phyloP scores from a whole-genome alignment of 495 filamentous ascomycete genomes.

The Delitschia confertaspora region DNA sequence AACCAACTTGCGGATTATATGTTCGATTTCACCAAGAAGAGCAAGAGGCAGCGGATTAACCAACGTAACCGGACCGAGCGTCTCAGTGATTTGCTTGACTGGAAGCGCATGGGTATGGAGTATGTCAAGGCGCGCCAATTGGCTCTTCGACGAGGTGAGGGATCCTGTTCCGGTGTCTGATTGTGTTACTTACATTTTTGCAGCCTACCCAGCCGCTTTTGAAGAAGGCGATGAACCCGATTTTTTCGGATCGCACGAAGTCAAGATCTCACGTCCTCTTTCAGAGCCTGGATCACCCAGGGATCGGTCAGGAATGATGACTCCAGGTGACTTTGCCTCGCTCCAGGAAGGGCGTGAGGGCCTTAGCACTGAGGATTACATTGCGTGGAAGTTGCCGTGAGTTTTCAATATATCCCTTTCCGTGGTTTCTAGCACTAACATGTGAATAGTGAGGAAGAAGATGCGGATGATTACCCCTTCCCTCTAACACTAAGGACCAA shows the following conservation, averaged over 20 bases:
- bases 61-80: slow-evolving; percentile 97
- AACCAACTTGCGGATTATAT: slow-evolving; percentile 89
- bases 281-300: slow-evolving; percentile 88
- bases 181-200: slow-evolving; percentile 4
- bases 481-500: slow-evolving; percentile 63
- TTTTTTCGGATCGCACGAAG: slow-evolving; percentile 79
- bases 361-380: slow-evolving; percentile 91
- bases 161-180: not conserved
- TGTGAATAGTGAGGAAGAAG: slow-evolving; percentile 63
- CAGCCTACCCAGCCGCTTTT: slow-evolving; percentile 83
- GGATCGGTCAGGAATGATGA: slow-evolving; percentile 95
- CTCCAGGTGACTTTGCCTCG: slow-evolving; percentile 92
- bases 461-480: slow-evolving; percentile 87
- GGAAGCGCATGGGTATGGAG: slow-evolving; percentile 99
- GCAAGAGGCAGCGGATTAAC: slow-evolving; percentile 91
- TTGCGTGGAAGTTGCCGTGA: slow-evolving; percentile 96
- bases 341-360: slow-evolving; percentile 91
- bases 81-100: slow-evolving; percentile 88
- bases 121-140: slow-evolving; percentile 96
- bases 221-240: slow-evolving; percentile 56
- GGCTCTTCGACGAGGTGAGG: slow-evolving; percentile 67
- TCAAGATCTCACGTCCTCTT: slow-evolving; percentile 88
- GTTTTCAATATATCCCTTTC: slow-evolving; percentile 36
- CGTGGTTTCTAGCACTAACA: slow-evolving; percentile 4
- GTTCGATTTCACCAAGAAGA: slow-evolving; percentile 93